Base-by-base conservation (phyloP, 306 rosid genomes). In the Parietaria judaica region DNA sequence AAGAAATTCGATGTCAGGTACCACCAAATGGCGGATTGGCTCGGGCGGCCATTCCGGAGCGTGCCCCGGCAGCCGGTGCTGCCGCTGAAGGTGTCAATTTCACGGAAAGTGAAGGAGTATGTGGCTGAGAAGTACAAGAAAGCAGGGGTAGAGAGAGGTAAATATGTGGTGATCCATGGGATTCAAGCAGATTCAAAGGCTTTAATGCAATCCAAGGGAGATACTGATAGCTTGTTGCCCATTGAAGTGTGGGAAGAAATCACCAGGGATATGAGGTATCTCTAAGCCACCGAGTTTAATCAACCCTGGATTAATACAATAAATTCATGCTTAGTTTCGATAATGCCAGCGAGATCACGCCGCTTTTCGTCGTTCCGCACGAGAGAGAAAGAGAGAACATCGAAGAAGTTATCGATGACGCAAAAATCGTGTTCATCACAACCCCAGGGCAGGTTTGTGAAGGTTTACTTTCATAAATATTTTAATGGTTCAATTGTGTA, bases 171-270 rank as follows among this genome's bases (percentile, higher is more conserved):
- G 70, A 81, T 87, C 76, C 96, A 91, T 65, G 97, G 96, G 57
- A 74, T 87, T 56, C 38, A 81, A 64, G 88, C 96, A 14, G 96
- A 91, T 82, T 87, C 97, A 51, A 78, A 87, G 81, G 97, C 97
- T 62, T 68, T 86, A n/a, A 91, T 88, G 92, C 92, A 91, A 77
- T 91, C 96, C 4, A 80, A 75, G 72, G 98, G 95, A 59, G 98
- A 85, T 66, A 23, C 74, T 53, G 96, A 91, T 78, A 81, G 96
- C 83, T 81, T 91, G 75, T 79, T 91, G 17, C 96, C 96, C 36
- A 74, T 91, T 48, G 73, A 85, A 74, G 71, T 77, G 6, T 91
- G 96, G 97, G 89, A 81, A 54, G 80, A 77, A 59, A 83, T 91
- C 56, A 64, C 84, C 54, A 72, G 74, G 6, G 68, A 62, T 43